Conservation (phyloP, 768 basidiomycete species). For the Phaeotremella skinneri region DNA sequence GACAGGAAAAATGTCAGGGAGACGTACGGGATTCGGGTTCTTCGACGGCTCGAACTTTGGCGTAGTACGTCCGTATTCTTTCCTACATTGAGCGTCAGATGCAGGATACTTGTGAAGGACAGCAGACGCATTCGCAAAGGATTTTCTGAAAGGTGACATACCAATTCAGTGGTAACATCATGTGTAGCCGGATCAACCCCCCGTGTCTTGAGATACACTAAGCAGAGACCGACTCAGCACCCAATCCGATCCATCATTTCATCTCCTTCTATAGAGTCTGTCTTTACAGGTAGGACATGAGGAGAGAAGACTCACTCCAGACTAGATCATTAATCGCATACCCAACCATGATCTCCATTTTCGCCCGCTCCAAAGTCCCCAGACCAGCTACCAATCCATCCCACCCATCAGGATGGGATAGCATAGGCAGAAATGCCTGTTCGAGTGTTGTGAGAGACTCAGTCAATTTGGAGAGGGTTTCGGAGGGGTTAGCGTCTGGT, state of each 20-base stretch:
- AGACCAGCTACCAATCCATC: conserved; percentile 27
- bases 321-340: conserved; percentile 51
- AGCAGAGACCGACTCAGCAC: conserved; percentile 33
- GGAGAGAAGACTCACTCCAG: conserved; percentile 52
- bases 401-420: conserved; percentile 23
- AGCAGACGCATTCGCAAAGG: background rate
- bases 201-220: conserved; percentile 49
- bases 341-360: conserved; percentile 47
- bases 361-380: conserved; percentile 38
- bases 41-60: conserved; percentile 45
- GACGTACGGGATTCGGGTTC: conserved; percentile 40
- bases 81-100: conserved; percentile 25
- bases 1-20: background rate
- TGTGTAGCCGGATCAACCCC: conserved; percentile 48
- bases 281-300: no score
- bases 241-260: conserved; percentile 50
- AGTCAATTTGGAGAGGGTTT: conserved; percentile 27
- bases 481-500: conserved; percentile 20
- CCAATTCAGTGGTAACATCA: conserved; percentile 48
- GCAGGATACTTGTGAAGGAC: background rate
- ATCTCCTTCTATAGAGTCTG: conserved; percentile 46
- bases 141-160: conserved; percentile 10
- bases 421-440: conserved; percentile 33
- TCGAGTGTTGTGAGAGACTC: conserved; percentile 32
- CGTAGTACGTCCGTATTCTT: conserved; percentile 48